Evolutionary conservation across 352 stramenopile species (phyloP).

Genomic region (Globisporangium orthogonon): DNA sequence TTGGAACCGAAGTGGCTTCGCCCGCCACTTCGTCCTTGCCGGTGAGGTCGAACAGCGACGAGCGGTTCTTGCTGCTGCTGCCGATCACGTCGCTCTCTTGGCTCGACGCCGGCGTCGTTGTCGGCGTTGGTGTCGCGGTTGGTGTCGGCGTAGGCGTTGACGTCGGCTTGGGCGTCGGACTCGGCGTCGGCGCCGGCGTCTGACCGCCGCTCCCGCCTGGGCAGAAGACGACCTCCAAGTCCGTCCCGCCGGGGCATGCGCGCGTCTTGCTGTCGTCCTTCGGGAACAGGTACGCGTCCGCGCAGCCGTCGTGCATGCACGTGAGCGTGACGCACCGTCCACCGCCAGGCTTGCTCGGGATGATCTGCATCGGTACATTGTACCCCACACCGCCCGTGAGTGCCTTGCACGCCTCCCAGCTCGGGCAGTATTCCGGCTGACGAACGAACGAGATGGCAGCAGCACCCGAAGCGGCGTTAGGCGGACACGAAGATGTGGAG

Average conservation of each 20-base stretch:
- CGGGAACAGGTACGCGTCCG: conserved; percentile 56
- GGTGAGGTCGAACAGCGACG: conserved; percentile 2
- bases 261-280: conserved; percentile 75
- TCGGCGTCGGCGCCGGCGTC: conserved; percentile 16
- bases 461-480: background rate
- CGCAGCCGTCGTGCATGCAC: conserved; percentile 45
- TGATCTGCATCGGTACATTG: conserved; percentile 65
- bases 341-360: conserved; percentile 24
- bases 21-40: conserved; percentile 5
- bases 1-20: background rate
- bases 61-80: background rate
- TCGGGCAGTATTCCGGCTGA: conserved; percentile 47
- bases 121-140: conserved; percentile 22
- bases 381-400: conserved; percentile 53
- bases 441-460: background rate
- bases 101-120: conserved; percentile 18
- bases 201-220: conserved; percentile 32
- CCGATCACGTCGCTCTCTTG: conserved; percentile 6
- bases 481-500: background rate
- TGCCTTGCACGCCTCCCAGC: conserved; percentile 43
- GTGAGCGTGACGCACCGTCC: conserved; percentile 38
- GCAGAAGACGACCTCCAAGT: conserved; percentile 58
- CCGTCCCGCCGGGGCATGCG: conserved; percentile 29
- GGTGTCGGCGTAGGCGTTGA: conserved; percentile 23
- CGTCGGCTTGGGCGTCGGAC: conserved; percentile 14